Evolutionary conservation across 805 yeast genomes (phyloP), one percentile per base, ranked within the genome.

Genomic region (Ascoidea tarda): DNA sequence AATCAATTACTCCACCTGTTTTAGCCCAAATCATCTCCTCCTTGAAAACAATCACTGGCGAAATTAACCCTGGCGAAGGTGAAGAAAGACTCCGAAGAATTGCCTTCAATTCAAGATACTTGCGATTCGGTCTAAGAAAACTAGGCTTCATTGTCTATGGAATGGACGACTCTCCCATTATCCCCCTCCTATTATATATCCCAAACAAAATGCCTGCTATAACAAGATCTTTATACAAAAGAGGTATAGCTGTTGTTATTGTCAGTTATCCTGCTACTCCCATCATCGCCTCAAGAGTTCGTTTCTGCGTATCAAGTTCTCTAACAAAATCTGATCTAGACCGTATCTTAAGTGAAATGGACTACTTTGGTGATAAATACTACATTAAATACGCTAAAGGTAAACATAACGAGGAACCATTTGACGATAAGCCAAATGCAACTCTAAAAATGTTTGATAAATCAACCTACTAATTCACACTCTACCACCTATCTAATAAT

Each of bases 191-290:
- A 64, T 69, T 90, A 57, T 93, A 84, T 64, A 79, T 87, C 51
- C 99, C 99, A 31, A 82, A 95, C 33, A 91, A 90, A 65, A 88
- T 93, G 95, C 95, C 96, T 32, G 89, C 91, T 0, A 79, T 89
- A 57, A 84, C 96, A 49, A 78, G 96, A 65, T 78, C 80, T 76
- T 77, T 91, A 75, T 77, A 84, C 60, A 79, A 77, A 58, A 73
- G 79, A 67, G 85, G 85, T 51, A 82, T 93, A 55, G 99, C 99
- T 3, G 90, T 91, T 50, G 99, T 93, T 44, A 83, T 91, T 57
- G 98, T 91, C 48, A 96, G 98, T 45, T 93, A 93, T 65, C 99
- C 99, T 8, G 99, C 99, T 0, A 91, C 98, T 0, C 96, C 96
- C 44, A 75, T 93, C 59, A 81, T 87, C 47, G 79, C 89, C 45